Evolutionary conservation across 768 basidiomycete genomes (phyloP).

Genomic region (Boletus rufocinnamomeus): DNA sequence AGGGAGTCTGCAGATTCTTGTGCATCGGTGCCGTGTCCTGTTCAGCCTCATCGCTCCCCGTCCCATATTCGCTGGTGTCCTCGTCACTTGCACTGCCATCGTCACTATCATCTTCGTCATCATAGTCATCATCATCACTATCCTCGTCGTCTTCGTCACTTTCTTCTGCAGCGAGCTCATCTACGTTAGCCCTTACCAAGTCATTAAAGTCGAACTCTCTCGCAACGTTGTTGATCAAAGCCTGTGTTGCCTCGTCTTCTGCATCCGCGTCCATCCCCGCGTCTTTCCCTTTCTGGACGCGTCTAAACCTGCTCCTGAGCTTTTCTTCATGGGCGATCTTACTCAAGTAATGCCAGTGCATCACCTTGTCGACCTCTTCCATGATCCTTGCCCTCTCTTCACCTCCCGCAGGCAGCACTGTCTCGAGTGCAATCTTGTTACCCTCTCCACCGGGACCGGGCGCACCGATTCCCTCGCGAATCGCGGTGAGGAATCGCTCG

Average conservation of each 20-base stretch:
- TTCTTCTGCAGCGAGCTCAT: constrained; percentile 79
- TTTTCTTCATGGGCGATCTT: constrained; percentile 94
- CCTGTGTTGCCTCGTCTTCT: constrained; percentile 79
- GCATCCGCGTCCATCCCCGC: constrained; percentile 54
- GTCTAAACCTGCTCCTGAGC: constrained; percentile 81
- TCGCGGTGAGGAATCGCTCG: constrained; percentile 87
- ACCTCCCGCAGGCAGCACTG: constrained; percentile 81
- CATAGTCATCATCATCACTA: constrained; percentile 42
- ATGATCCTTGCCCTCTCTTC: constrained; percentile 76
- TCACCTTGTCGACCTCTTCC: constrained; percentile 84
- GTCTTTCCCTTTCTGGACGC: constrained; percentile 46
- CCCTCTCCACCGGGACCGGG: constrained; percentile 7
- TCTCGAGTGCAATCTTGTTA: constrained; percentile 73
- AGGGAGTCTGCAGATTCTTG: neutral
- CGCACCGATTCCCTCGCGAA: constrained; percentile 84
- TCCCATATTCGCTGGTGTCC: constrained; percentile 43
- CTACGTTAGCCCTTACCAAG: constrained; percentile 72
- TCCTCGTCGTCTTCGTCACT: constrained; percentile 50
- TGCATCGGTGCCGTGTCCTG: constrained; percentile 4
- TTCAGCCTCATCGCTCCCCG: constrained; percentile 17
- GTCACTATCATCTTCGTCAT: constrained; percentile 44
- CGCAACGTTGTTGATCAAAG: constrained; percentile 78
- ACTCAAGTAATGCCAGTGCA: constrained; percentile 90
- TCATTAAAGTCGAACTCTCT: constrained; percentile 82
- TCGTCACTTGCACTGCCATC: constrained; percentile 41